Evolutionary conservation across 2,329 filamentous ascomycete genomes (phyloP).

Genomic region (Fusarium veterinarium): DNA sequence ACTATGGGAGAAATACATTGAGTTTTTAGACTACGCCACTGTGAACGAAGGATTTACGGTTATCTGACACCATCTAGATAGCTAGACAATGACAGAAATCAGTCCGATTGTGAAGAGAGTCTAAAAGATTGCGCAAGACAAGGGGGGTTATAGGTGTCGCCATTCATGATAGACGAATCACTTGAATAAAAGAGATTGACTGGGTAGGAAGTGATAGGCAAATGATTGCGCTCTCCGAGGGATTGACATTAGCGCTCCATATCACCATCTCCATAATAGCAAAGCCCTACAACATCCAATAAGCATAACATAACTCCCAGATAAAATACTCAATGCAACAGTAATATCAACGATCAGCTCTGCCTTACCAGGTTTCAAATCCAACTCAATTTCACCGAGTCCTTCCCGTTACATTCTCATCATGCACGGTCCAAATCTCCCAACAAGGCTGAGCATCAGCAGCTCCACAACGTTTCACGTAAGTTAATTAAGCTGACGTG

Average conservation of each 20-base stretch:
- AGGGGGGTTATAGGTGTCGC: too few relatives aligned
- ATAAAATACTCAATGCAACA: neutral
- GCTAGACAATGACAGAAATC: too few relatives aligned
- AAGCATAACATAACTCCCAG: neutral
- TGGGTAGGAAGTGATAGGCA: neutral
- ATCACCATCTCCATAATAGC: neutral
- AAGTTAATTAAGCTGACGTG: neutral
- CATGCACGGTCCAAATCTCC: neutral
- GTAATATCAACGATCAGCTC: neutral
- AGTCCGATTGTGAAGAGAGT: too few relatives aligned
- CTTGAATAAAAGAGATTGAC: too few relatives aligned
- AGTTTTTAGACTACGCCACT: neutral
- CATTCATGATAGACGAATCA: neutral
- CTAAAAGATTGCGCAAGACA: neutral
- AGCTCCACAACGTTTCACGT: conserved; percentile 6
- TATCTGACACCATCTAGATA: neutral
- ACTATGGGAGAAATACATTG: neutral
- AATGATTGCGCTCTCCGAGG: neutral
- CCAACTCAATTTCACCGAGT: neutral
- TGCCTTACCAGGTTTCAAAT: neutral
- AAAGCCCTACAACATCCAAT: neutral
- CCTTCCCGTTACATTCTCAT: neutral
- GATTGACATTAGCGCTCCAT: neutral
- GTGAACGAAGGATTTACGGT: neutral
- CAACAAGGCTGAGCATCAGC: neutral